These are phyloP conservation scores for Pigoraptor vietnamica DNA, from an alignment of 78 protist species.

Conservation along the genomic window DNA sequence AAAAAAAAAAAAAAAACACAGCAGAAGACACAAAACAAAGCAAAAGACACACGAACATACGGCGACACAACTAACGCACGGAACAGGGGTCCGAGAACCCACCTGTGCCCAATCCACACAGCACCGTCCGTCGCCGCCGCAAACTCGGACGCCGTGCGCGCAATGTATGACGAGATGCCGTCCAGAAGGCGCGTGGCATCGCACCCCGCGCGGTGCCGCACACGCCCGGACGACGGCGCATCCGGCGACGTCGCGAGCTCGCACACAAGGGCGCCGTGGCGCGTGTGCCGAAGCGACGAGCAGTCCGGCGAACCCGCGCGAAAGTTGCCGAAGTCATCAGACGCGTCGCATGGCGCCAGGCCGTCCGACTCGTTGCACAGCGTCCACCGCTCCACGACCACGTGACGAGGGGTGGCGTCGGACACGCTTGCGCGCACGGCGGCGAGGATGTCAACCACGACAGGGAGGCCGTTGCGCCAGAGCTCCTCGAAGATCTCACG, in stretches of 20 bases:
- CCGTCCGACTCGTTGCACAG: not conserved
- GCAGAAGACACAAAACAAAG: too few relatives aligned
- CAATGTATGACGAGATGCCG: not conserved
- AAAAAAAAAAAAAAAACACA: not conserved
- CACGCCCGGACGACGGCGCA: not conserved
- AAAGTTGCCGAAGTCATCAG: not conserved
- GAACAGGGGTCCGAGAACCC: not conserved
- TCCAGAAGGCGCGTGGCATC: not conserved
- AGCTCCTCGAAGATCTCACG: not conserved
- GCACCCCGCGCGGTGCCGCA: not conserved
- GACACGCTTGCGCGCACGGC: not conserved
- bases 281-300: not conserved
- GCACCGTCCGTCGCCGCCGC: not conserved
- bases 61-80: not conserved
- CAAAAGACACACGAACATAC: not conserved
- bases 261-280: not conserved
- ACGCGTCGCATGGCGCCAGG: not conserved
- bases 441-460: not conserved
- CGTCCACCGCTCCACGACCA: not conserved
- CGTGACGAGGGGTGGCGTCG: not conserved
- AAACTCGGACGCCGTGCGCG: not conserved
- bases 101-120: not conserved
- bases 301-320: not conserved
- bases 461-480: not conserved
- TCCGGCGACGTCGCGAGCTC: not conserved